Evolutionary conservation across 2,329 filamentous ascomycete genomes (phyloP).

Genomic region (Xylaria sp.): DNA sequence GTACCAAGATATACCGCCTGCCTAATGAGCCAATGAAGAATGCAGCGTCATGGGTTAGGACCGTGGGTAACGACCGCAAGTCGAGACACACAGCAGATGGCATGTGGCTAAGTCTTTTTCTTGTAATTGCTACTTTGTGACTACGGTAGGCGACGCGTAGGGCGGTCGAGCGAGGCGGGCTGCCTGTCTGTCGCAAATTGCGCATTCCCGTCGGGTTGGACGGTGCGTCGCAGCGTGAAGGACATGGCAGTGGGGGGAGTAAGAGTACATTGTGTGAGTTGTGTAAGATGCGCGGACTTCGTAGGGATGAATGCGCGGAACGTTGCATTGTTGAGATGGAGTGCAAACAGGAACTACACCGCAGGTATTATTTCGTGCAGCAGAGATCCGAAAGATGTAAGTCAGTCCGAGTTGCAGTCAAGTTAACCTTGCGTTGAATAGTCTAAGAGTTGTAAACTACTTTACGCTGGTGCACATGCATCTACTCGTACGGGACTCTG

Average conservation of each 20-base stretch:
- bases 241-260: neutral
- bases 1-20: neutral
- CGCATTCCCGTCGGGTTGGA: conserved; percentile 7
- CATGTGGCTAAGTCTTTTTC: no score
- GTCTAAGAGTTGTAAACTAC: no score
- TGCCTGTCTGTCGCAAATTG: neutral
- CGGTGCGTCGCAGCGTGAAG: conserved; percentile 1
- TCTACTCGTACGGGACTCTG: no score
- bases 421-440: no score
- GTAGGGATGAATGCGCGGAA: neutral
- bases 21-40: neutral
- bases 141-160: neutral
- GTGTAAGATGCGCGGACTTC: neutral
- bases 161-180: neutral
- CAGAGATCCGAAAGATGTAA: no score
- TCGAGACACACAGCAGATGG: neutral
- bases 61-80: neutral
- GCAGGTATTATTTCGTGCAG: no score
- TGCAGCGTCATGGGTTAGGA: neutral
- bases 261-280: neutral
- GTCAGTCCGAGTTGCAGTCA: no score
- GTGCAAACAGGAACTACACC: neutral
- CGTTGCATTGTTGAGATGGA: neutral
- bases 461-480: no score
- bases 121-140: no score